Conservation (phyloP, 805 yeast species). For the Brettanomyces anomalus region DNA sequence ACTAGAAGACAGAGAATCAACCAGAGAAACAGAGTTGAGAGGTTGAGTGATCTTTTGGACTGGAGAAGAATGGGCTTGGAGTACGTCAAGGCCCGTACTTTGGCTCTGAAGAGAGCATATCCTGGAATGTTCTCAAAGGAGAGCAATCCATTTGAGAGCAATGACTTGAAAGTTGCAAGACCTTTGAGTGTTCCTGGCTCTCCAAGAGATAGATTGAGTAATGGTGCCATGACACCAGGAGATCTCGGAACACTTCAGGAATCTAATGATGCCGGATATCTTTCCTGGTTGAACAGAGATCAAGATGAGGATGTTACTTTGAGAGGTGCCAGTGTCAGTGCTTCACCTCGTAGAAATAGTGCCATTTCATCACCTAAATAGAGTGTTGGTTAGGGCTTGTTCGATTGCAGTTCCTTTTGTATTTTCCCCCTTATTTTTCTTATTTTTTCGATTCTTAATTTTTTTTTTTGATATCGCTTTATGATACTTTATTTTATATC, state of each 20-base stretch:
- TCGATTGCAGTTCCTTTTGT: no score
- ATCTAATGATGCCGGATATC: conserved; percentile 77
- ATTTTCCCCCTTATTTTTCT: no score
- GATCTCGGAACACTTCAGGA: conserved; percentile 96
- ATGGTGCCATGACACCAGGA: conserved; percentile 85
- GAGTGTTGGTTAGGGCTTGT: conserved; percentile 12
- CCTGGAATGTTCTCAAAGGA: conserved; percentile 65
- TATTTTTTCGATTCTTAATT: no score
- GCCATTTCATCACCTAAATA: not conserved
- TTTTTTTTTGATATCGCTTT: conserved; percentile 1
- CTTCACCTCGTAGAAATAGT: conserved; percentile 10
- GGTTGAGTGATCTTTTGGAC: conserved; percentile 85
- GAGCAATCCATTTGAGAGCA: conserved; percentile 28
- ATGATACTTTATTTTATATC: not conserved
- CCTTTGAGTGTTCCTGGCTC: conserved; percentile 98
- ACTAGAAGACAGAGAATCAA: conserved; percentile 95
- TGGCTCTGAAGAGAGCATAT: conserved; percentile 88
- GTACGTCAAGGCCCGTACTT: conserved; percentile 87
- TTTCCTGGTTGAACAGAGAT: conserved; percentile 43
- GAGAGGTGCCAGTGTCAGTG: conserved; percentile 29
- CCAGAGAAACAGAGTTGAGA: conserved; percentile 94
- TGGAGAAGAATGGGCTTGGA: conserved; percentile 99
- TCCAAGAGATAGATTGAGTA: conserved; percentile 60
- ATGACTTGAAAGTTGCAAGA: conserved; percentile 63
- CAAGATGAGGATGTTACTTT: conserved; percentile 31